These are phyloP conservation scores for Trichophyton verrucosum DNA, from an alignment of 2,329 filamentous ascomycete species.

Conservation along the genomic window DNA sequence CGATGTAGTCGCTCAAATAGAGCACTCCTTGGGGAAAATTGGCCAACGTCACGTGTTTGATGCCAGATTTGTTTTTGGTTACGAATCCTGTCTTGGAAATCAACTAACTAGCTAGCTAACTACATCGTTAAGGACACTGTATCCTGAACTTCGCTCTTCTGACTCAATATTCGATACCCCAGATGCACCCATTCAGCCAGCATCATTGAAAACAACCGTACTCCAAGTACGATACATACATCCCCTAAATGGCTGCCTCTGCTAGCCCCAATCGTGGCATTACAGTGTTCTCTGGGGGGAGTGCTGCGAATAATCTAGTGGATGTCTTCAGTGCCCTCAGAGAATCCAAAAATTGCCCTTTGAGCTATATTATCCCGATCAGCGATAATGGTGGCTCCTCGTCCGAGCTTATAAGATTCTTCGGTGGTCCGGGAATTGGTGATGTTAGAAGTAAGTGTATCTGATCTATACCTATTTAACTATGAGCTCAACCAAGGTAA, in stretches of 20 bases:
- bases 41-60: background rate
- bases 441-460: constrained; percentile 55
- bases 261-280: constrained; percentile 40
- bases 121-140: background rate
- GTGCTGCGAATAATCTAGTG: constrained; percentile 85
- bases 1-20: background rate
- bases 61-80: background rate
- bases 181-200: background rate
- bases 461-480: background rate
- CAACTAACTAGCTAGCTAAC: no score
- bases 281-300: constrained; percentile 82
- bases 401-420: constrained; percentile 84
- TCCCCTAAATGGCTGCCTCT: background rate
- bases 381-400: constrained; percentile 93
- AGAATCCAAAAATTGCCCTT: constrained; percentile 50
- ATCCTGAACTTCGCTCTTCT: background rate
- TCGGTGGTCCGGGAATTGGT: constrained; percentile 79
- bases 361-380: constrained; percentile 86
- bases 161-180: background rate
- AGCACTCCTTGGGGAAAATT: no score
- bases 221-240: no score
- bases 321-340: constrained; percentile 67
- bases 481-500: background rate
- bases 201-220: background rate
- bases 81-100: background rate